A percentile compares a stretch with the other conserved stretches of the same genome.
Evolutionary conservation across 495 filamentous ascomycete genomes (phyloP).

Genomic region (Aspergillus funiculosus): DNA sequence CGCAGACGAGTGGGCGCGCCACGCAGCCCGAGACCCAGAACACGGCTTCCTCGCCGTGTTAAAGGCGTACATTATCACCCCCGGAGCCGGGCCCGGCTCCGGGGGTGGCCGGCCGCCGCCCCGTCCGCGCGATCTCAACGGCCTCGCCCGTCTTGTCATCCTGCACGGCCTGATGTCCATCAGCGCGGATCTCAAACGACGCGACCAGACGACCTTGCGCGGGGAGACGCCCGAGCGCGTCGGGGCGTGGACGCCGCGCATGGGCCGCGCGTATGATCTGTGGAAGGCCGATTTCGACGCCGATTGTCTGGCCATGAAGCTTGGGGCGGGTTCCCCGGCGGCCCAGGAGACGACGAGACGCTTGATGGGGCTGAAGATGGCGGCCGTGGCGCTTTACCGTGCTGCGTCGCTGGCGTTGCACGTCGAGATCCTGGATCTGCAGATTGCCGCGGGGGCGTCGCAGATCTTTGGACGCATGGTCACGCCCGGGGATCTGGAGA

Average conservation of each 20-base stretch:
- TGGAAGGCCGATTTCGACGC: constrained; percentile 51
- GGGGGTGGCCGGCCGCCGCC: constrained; percentile 12
- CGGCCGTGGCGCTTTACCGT: constrained; percentile 45
- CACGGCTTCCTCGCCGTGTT: constrained; percentile 41
- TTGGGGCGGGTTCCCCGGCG: constrained; percentile 17
- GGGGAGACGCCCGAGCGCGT: constrained; percentile 35
- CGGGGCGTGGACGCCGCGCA: constrained; percentile 44
- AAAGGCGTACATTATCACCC: constrained; percentile 47
- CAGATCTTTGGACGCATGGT: constrained; percentile 48
- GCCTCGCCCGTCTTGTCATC: constrained; percentile 41
- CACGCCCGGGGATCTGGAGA: constrained; percentile 37
- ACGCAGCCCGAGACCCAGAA: constrained; percentile 25
- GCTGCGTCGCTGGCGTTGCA: constrained; percentile 45
- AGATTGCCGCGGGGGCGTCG: constrained; percentile 49
- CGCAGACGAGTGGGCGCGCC: constrained; percentile 40
- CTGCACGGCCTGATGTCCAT: constrained; percentile 53
- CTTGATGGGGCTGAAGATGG: constrained; percentile 37
- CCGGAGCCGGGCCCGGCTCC: constrained; percentile 2
- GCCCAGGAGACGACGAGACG: constrained; percentile 24
- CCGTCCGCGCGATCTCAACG: constrained; percentile 39
- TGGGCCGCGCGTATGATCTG: constrained; percentile 44
- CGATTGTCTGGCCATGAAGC: constrained; percentile 37
- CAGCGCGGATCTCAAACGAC: constrained; percentile 49
- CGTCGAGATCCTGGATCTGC: constrained; percentile 50
- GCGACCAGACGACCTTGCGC: constrained; percentile 47